Evolutionary conservation across 306 rosid species (phyloP), one percentile per base, ranked within the genome.

Genomic region (Cicer pinnatifidum): DNA sequence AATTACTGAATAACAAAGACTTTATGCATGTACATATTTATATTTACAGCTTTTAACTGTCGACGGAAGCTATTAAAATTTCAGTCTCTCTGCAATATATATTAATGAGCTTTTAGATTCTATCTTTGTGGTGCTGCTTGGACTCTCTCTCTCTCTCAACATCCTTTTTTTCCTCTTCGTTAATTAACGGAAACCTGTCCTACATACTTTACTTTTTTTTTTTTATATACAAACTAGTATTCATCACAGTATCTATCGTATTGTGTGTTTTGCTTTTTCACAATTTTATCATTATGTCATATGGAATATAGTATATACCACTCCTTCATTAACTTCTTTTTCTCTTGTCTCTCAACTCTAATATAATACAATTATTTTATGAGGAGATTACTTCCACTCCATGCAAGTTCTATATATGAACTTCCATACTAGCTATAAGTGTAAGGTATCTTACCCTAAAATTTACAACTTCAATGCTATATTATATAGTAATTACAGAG

Each of bases 41-140:
- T 46, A 48, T 66, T 81, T 54, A 41, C 87, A 84, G 86, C 90
- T 81, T 84, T 83, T 77, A 13, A 78, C 79, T 84, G 81, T 3
- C 33, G 0, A 28, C 4, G 51, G 41, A 11, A 65, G 76, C 61
- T 78, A 63, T 60, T 60, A 2, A 60, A 65, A 79, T 82, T 69
- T 83, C 62, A 84, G 82, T 80, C 76, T 62, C 75, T 54, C 78
- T 75, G 80, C 77, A 60, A 69, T 52, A 71, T 82, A 65, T 52
- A 71, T 82, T 82, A 72, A 72, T 73, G 79, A 83, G 85, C 84
- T 80, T 84, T 84, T 80, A 15, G 72, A 76, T 80, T 52, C 75
- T 48, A 54, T 67, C 82, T 69, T 37, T 68, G 2, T 6, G 11
- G 12, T 35, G 40, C 19, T 17, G 1, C 19, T 17, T 17, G 54